A percentile compares a stretch with the other conserved stretches of the same genome.
phyloP scores from a whole-genome alignment of 2,329 filamentous ascomycete genomes.

The Trichoderma brevicompactum region DNA sequence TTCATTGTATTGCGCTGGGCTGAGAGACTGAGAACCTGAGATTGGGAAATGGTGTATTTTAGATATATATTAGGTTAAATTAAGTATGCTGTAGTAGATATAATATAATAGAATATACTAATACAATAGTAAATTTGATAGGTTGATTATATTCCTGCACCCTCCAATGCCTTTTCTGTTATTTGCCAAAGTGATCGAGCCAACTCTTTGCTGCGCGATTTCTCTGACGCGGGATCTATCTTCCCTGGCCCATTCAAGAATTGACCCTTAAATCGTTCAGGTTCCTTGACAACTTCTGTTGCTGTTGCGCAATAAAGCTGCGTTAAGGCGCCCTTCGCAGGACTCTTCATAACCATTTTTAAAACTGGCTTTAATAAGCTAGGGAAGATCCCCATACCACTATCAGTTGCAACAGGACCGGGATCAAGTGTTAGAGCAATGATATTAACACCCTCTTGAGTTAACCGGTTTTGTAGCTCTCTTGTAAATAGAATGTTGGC shows the following conservation, averaged over 20 bases:
- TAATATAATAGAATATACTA: too few species aligned
- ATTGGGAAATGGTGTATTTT: too few species aligned
- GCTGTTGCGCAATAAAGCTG: conserved; percentile 10
- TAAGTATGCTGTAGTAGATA: too few species aligned
- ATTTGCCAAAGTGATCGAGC: conserved; percentile 3
- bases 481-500: conserved; percentile 7
- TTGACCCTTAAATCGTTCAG: background rate
- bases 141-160: too few species aligned
- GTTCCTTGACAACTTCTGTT: background rate
- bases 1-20: too few species aligned
- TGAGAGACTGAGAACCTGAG: too few species aligned
- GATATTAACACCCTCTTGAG: background rate
- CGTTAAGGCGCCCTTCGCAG: background rate
- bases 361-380: conserved; percentile 1
- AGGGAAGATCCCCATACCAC: conserved; percentile 3
- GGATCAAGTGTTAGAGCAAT: conserved; percentile 8
- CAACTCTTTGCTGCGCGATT: background rate
- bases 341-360: conserved; percentile 16
- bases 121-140: too few species aligned
- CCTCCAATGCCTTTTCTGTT: background rate
- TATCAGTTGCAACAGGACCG: conserved; percentile 12
- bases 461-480: background rate
- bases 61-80: too few species aligned
- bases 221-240: background rate
- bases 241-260: background rate